Conservation (phyloP, 768 basidiomycete genomes). For the Lactarius tabidus region DNA sequence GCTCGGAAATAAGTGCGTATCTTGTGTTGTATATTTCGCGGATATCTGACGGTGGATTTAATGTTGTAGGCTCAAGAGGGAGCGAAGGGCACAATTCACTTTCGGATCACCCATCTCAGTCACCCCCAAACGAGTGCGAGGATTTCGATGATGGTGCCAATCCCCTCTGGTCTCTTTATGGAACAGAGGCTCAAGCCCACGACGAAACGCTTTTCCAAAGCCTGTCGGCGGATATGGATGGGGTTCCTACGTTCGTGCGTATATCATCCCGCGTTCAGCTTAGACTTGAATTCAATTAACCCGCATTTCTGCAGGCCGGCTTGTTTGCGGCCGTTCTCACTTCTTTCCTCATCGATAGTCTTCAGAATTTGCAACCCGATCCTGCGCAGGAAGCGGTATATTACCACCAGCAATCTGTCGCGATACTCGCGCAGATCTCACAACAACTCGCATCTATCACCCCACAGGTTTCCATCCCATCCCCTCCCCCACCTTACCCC, state of each 20-base stretch:
- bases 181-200: not conserved
- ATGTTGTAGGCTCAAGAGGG: not conserved
- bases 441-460: not conserved
- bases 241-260: not conserved
- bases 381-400: not conserved
- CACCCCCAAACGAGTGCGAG: no score
- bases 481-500: not conserved
- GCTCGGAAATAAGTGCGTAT: no score
- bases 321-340: constrained; percentile 10
- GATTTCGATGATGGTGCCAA: constrained; percentile 11
- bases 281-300: not conserved
- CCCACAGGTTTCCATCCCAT: not conserved
- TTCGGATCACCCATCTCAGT: not conserved
- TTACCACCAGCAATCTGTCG: not conserved
- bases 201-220: not conserved
- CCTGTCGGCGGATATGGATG: not conserved
- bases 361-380: not conserved
- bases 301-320: not conserved
- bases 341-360: not conserved
- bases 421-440: not conserved
- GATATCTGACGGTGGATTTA: not conserved
- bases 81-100: not conserved
- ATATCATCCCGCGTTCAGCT: no score
- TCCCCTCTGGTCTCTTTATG: constrained; percentile 1
- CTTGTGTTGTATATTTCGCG: no score